Conservation (phyloP, 495 filamentous ascomycete genomes). For the Corynascus novoguineensis region DNA sequence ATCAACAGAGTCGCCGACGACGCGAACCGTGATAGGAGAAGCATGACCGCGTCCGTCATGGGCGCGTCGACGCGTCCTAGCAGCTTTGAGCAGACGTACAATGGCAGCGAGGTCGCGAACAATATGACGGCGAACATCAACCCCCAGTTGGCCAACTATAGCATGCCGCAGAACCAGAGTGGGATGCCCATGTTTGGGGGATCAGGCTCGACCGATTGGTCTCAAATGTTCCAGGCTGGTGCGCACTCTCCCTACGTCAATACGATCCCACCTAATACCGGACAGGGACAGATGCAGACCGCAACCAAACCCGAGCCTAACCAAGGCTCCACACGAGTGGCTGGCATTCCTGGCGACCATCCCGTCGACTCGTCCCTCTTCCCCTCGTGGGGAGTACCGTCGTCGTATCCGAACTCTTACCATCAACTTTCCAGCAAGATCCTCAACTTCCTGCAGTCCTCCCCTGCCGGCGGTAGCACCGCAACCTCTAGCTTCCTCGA, state of each 20-base stretch:
- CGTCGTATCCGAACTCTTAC: conserved; percentile 42
- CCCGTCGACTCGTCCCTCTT: conserved; percentile 37
- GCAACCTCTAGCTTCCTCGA: conserved; percentile 38
- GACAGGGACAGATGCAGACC: conserved; percentile 45
- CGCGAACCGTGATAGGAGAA: conserved; percentile 47
- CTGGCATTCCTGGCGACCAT: conserved; percentile 38
- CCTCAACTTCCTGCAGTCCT: conserved; percentile 50
- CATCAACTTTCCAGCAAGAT: conserved; percentile 49
- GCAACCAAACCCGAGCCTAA: conserved; percentile 48
- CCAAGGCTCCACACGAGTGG: conserved; percentile 33
- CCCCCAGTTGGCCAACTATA: conserved; percentile 52
- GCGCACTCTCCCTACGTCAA: conserved; percentile 56
- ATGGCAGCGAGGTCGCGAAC: conserved; percentile 45
- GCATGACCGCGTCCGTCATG: conserved; percentile 45
- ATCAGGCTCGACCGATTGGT: conserved; percentile 54
- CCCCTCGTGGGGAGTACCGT: conserved; percentile 37
- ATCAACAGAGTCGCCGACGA: conserved; percentile 48
- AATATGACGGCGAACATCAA: conserved; percentile 52
- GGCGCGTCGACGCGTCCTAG: conserved; percentile 31
- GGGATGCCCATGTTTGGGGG: conserved; percentile 49
- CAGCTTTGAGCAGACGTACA: conserved; percentile 46
- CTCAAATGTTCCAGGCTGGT: conserved; percentile 67
- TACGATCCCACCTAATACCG: conserved; percentile 53
- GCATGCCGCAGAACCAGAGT: conserved; percentile 47
- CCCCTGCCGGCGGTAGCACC: conserved; percentile 29